phyloP scores from a whole-genome alignment of 768 basidiomycete species.

The Guyanaporus albipodus region DNA sequence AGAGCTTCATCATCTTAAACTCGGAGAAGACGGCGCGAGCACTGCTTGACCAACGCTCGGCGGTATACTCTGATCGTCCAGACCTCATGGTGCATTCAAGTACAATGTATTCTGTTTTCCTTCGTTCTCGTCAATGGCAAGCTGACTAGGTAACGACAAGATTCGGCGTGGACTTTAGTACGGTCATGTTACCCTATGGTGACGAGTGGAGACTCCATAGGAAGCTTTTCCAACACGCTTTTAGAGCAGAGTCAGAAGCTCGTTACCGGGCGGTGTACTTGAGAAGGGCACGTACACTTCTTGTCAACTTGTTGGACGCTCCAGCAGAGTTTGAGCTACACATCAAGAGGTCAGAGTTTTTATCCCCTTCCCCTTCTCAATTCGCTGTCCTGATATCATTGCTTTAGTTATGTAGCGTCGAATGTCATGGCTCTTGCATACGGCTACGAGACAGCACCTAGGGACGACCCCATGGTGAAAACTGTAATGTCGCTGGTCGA shows the following conservation, averaged over 20 bases:
- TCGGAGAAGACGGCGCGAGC: slow-evolving; percentile 26
- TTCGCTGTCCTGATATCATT: not conserved
- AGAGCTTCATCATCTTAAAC: slow-evolving; percentile 25
- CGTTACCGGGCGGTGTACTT: slow-evolving; percentile 20
- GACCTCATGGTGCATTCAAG: slow-evolving; percentile 10
- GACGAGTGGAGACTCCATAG: slow-evolving; percentile 31
- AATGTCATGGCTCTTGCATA: slow-evolving; percentile 26
- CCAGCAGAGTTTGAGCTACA: slow-evolving; percentile 25
- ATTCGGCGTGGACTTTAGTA: slow-evolving; percentile 27
- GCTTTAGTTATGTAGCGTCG: slow-evolving; percentile 22
- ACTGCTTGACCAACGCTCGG: slow-evolving; percentile 27
- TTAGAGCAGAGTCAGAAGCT: slow-evolving; percentile 21
- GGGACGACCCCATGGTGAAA: slow-evolving; percentile 22
- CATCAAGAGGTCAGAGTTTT: slow-evolving; percentile 15
- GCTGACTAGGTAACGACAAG: slow-evolving; percentile 8
- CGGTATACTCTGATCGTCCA: slow-evolving; percentile 28
- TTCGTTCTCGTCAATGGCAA: not conserved
- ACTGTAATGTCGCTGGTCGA: slow-evolving; percentile 15
- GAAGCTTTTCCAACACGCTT: slow-evolving; percentile 26
- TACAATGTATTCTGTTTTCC: slow-evolving; percentile 9
- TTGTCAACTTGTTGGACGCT: slow-evolving; percentile 18
- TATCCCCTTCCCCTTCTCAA: fast-evolving
- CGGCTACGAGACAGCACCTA: slow-evolving; percentile 18
- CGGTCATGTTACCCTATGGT: slow-evolving; percentile 28
- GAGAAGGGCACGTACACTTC: slow-evolving; percentile 17